phyloP scores from a whole-genome alignment of 2,329 filamentous ascomycete genomes.

The Phialophora expanda region DNA sequence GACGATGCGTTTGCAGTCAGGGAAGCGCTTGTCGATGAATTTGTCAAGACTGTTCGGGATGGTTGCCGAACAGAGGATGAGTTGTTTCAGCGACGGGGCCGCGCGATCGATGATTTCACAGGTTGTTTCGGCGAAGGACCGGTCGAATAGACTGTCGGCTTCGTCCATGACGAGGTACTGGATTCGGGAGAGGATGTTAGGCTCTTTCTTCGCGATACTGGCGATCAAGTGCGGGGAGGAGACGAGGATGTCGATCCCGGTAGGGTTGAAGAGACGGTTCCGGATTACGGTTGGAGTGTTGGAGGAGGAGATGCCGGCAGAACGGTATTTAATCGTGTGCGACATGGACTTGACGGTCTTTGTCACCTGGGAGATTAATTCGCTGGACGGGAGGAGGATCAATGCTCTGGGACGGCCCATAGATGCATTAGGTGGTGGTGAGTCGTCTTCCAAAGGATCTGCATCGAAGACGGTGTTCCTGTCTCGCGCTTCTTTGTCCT shows the following conservation, averaged over 20 bases:
- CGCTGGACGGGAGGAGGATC: conserved; percentile 87
- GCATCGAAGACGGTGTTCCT: conserved; percentile 64
- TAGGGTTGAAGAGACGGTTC: conserved; percentile 77
- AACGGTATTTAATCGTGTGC: conserved; percentile 84
- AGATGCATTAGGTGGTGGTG: conserved; percentile 71
- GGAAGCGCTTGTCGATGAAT: conserved; percentile 80
- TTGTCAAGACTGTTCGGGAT: conserved; percentile 89
- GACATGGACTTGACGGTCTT: conserved; percentile 79
- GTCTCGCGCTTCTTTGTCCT: conserved; percentile 55
- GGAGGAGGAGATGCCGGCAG: conserved; percentile 79
- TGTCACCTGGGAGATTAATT: conserved; percentile 88
- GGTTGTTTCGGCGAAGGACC: conserved; percentile 85
- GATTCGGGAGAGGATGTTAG: conserved; percentile 90
- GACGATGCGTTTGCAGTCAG: conserved; percentile 81
- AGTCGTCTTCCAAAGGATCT: conserved; percentile 57
- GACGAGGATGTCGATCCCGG: conserved; percentile 83
- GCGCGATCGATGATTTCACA: conserved; percentile 80
- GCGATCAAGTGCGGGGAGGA: conserved; percentile 87
- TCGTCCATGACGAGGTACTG: conserved; percentile 90
- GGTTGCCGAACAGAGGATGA: conserved; percentile 93
- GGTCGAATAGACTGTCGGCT: conserved; percentile 93
- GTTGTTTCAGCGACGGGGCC: conserved; percentile 78
- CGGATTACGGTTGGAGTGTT: conserved; percentile 80
- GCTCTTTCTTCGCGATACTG: conserved; percentile 85
- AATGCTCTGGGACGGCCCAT: conserved; percentile 81